Conservation (phyloP, 331 rosid genomes). For the Malus hybrid region DNA sequence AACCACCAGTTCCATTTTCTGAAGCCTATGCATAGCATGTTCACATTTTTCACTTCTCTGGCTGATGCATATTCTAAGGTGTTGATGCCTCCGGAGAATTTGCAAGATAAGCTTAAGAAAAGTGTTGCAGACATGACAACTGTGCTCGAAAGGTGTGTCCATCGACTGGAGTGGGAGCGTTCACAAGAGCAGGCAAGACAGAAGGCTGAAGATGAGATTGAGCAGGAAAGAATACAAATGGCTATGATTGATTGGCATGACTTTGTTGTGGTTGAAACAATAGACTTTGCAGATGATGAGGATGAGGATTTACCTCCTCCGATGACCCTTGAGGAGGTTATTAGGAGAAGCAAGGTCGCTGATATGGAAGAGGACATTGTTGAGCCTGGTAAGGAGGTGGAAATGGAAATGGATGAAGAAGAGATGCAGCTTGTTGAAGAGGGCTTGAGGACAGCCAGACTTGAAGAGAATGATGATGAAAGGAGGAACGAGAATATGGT, state of each 20-base stretch:
- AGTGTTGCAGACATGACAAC: slow-evolving; percentile 82
- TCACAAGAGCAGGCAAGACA: slow-evolving; percentile 97
- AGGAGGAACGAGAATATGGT: slow-evolving; percentile 50
- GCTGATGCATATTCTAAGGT: slow-evolving; percentile 93
- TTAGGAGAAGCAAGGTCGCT: slow-evolving; percentile 78
- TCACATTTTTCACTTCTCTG: slow-evolving; percentile 85
- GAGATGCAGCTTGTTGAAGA: slow-evolving; percentile 91
- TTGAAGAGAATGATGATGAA: slow-evolving; percentile 59
- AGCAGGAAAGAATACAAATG: slow-evolving; percentile 89
- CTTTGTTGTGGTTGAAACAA: slow-evolving; percentile 89
- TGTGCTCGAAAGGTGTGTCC: slow-evolving; percentile 82
- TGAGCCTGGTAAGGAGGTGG: slow-evolving; percentile 86
- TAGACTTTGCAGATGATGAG: slow-evolving; percentile 92
- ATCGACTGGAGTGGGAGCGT: slow-evolving; percentile 88
- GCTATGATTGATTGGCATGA: slow-evolving; percentile 99
- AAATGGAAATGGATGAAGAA: slow-evolving; percentile 98
- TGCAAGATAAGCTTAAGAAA: slow-evolving; percentile 70
- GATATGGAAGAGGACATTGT: slow-evolving; percentile 60
- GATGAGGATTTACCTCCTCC: slow-evolving; percentile 95
- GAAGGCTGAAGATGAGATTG: slow-evolving; percentile 92
- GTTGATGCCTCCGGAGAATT: slow-evolving; percentile 84
- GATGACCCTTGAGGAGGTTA: slow-evolving; percentile 88
- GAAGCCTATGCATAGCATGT: slow-evolving; percentile 95
- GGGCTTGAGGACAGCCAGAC: slow-evolving; percentile 69
- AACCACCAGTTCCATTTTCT: slow-evolving; percentile 86